A percentile compares a stretch with the other conserved stretches of the same genome.
These are phyloP conservation scores for Physcomitrium patens DNA, from an alignment of 225 moss, liverwort and hornwort species.

Conservation along the genomic window DNA sequence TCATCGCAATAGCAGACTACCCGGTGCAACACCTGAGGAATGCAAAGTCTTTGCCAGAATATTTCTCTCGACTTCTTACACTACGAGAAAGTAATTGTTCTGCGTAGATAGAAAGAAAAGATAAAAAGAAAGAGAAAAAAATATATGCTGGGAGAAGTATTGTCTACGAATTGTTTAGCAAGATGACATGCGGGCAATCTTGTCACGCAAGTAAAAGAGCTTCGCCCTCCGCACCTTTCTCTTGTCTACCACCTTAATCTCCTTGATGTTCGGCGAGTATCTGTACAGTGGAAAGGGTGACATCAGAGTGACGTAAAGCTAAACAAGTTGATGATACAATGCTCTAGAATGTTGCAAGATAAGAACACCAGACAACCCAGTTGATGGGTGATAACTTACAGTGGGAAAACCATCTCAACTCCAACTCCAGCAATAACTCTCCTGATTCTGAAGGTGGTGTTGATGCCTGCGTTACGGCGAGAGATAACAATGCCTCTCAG, in stretches of 20 bases:
- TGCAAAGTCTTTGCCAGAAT: constrained; percentile 42
- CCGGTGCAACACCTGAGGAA: constrained; percentile 43
- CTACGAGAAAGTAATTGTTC: constrained; percentile 46
- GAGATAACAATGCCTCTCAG: constrained; percentile 93
- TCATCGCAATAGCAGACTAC: constrained; percentile 50
- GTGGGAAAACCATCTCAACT: constrained; percentile 95
- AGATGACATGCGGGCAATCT: constrained; percentile 91
- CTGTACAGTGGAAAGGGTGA: constrained; percentile 41
- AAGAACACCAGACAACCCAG: background rate
- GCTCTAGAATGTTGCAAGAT: background rate
- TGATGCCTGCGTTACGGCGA: constrained; percentile 83
- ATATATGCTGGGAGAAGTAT: background rate
- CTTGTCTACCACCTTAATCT: constrained; percentile 97
- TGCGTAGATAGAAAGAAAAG: constrained; percentile 24
- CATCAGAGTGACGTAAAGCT: background rate
- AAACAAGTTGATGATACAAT: background rate
- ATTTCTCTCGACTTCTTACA: constrained; percentile 52
- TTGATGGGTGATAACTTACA: constrained; percentile 57
- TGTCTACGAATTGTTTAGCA: constrained; percentile 66
- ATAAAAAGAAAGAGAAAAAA: no score
- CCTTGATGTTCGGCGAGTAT: constrained; percentile 97
- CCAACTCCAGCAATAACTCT: constrained; percentile 98
- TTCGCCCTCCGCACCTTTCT: constrained; percentile 98
- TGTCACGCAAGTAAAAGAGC: constrained; percentile 95
- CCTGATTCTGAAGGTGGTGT: constrained; percentile 95